Percentiles rank a stretch among this genome's conserved stretches.
Evolutionary conservation across 2,329 filamentous ascomycete species (phyloP).

Genomic region (Pestalotiopsis sp.): DNA sequence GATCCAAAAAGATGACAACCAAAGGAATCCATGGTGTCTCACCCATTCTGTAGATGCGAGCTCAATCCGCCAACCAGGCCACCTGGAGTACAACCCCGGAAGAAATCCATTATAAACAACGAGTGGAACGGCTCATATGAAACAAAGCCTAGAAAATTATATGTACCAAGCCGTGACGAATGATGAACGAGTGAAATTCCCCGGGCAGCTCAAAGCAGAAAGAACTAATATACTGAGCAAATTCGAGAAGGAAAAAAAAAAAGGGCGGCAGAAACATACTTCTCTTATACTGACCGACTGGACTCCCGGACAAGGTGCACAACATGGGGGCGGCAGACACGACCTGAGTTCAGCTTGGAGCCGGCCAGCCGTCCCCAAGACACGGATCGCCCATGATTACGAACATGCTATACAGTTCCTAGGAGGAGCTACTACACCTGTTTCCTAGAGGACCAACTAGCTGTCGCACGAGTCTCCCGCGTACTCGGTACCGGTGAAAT

Average conservation of each 20-base stretch:
- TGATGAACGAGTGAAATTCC: constrained; percentile 10
- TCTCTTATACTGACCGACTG: constrained; percentile 4
- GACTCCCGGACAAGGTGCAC: neutral
- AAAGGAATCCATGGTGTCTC: constrained; percentile 15
- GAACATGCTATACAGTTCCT: neutral
- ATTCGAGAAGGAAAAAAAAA: constrained; percentile 11
- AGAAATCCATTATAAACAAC: constrained; percentile 27
- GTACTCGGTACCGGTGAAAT: neutral
- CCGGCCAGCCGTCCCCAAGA: neutral
- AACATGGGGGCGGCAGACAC: constrained; percentile 2
- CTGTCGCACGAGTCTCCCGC: neutral
- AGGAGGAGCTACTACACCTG: neutral
- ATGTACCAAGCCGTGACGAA: constrained; percentile 14
- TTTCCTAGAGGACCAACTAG: neutral
- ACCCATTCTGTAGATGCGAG: constrained; percentile 29
- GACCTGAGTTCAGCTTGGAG: neutral
- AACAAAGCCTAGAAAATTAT: constrained; percentile 15
- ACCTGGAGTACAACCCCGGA: constrained; percentile 17
- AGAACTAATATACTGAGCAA: neutral
- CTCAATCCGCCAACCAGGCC: constrained; percentile 25
- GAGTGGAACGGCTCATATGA: constrained; percentile 26
- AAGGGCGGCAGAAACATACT: neutral
- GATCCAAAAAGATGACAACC: neutral
- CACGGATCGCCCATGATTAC: constrained; percentile 5
- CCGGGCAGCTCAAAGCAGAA: neutral